A percentile compares a stretch with the other conserved stretches of the same genome.
Evolutionary conservation across 495 filamentous ascomycete genomes (phyloP).

Genomic region (Thozetella sp.): DNA sequence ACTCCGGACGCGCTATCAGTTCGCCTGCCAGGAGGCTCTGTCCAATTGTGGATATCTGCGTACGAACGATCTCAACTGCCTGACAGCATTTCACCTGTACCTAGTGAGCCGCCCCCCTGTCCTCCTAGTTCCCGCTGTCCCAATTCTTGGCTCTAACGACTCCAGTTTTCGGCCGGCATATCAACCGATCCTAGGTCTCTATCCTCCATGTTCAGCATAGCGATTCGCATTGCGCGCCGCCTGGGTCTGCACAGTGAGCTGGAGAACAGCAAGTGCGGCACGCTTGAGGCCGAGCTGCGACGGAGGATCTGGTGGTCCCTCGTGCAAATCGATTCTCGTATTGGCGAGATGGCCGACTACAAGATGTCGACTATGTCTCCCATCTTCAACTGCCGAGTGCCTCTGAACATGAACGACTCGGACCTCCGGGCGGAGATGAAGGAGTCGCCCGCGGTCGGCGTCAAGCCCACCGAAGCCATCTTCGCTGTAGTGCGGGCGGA

Average conservation of each 20-base stretch:
- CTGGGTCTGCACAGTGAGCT: conserved; percentile 55
- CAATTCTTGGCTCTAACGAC: not conserved
- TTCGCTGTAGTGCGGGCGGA: conserved; percentile 52
- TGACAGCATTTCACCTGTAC: conserved; percentile 64
- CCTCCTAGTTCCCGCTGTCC: conserved; percentile 17
- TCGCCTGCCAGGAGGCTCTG: conserved; percentile 58
- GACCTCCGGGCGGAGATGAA: conserved; percentile 53
- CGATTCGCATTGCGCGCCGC: conserved; percentile 55
- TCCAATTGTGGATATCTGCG: conserved; percentile 44
- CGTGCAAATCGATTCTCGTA: conserved; percentile 51
- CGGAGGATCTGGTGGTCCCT: conserved; percentile 64
- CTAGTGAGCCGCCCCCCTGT: too few species aligned
- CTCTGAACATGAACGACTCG: conserved; percentile 58
- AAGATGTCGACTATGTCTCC: conserved; percentile 40
- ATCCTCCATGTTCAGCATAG: conserved; percentile 52
- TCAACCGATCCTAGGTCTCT: conserved; percentile 52
- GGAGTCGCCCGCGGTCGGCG: conserved; percentile 36
- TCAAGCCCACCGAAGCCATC: conserved; percentile 47
- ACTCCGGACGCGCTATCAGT: conserved; percentile 47
- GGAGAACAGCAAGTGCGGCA: conserved; percentile 33
- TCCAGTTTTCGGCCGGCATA: conserved; percentile 50
- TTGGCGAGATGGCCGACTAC: conserved; percentile 43
- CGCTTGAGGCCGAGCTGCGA: conserved; percentile 59
- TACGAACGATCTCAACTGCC: conserved; percentile 49
- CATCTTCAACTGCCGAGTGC: conserved; percentile 56